Conservation (phyloP, 2,329 filamentous ascomycete species). For the Fusarium neocosmosporiellum region DNA sequence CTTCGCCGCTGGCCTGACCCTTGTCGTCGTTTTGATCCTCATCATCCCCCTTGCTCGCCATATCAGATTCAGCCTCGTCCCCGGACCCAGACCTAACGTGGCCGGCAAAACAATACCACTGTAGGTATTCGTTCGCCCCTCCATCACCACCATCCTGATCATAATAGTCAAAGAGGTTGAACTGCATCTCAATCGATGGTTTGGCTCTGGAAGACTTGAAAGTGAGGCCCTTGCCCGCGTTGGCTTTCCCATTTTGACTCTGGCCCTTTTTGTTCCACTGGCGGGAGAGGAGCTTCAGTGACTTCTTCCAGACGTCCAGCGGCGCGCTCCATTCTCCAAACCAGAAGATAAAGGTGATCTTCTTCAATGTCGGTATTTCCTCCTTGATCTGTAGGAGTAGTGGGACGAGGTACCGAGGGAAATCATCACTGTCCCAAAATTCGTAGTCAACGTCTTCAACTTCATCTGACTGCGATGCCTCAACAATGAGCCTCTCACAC, state of each 20-base stretch:
- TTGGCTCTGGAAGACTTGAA: neutral
- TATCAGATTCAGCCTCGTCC: neutral
- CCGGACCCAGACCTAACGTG: neutral
- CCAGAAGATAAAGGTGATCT: neutral
- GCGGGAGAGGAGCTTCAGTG: neutral
- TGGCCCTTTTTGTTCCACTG: neutral
- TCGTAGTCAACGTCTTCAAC: neutral
- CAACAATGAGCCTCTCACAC: neutral
- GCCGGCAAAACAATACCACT: constrained; percentile 5
- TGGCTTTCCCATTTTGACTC: neutral
- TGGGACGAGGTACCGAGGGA: neutral
- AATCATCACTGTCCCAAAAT: neutral
- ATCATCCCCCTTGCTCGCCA: neutral
- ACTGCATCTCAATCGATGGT: neutral
- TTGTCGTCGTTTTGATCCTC: neutral
- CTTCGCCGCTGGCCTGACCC: neutral
- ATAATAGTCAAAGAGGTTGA: constrained; percentile 11
- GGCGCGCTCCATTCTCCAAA: neutral
- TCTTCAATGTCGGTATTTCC: neutral
- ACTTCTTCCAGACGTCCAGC: neutral
- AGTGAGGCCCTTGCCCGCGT: neutral
- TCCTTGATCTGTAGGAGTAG: neutral
- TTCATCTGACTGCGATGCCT: neutral
- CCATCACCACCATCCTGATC: neutral
- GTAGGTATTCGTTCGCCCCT: neutral